Percentiles rank a stretch among this genome's conserved stretches.
These are phyloP conservation scores for Crithidia fasciculata DNA, from an alignment of 208 protist genomes.

Conservation along the genomic window DNA sequence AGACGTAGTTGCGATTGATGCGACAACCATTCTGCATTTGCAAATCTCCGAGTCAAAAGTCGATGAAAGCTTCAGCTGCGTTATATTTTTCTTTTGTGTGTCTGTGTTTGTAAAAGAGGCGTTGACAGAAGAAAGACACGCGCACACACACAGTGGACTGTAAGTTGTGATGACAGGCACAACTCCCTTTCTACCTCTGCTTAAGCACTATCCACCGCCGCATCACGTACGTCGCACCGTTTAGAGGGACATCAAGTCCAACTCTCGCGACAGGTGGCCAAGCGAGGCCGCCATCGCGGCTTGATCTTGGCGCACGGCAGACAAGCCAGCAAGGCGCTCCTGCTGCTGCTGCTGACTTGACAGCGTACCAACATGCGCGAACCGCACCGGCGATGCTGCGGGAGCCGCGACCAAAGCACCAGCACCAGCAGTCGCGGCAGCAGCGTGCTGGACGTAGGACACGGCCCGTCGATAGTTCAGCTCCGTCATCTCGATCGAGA, in stretches of 20 bases:
- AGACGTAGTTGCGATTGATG: no score
- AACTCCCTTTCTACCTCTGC: not conserved
- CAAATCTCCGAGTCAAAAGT: no score
- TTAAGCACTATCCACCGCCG: not conserved
- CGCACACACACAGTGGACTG: no score
- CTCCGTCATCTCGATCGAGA: constrained; percentile 30
- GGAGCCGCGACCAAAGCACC: not conserved
- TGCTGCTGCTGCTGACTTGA: not conserved
- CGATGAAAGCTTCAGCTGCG: no score
- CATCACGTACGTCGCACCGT: not conserved
- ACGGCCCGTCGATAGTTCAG: constrained; percentile 31
- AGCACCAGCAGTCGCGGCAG: not conserved
- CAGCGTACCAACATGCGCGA: not conserved
- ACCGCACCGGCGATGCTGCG: not conserved
- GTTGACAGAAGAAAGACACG: no score
- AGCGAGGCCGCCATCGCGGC: constrained; percentile 19
- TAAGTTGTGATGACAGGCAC: no score
- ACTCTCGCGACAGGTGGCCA: not conserved
- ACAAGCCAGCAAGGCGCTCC: constrained; percentile 16
- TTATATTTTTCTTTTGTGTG: no score
- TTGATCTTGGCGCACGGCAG: constrained; percentile 21
- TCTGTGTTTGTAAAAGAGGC: no score
- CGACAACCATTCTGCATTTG: no score
- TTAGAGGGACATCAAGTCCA: constrained; percentile 9
- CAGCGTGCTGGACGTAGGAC: constrained; percentile 14